Base-by-base conservation (phyloP, 2,329 filamentous ascomycete genomes). In the Alternaria sp. region DNA sequence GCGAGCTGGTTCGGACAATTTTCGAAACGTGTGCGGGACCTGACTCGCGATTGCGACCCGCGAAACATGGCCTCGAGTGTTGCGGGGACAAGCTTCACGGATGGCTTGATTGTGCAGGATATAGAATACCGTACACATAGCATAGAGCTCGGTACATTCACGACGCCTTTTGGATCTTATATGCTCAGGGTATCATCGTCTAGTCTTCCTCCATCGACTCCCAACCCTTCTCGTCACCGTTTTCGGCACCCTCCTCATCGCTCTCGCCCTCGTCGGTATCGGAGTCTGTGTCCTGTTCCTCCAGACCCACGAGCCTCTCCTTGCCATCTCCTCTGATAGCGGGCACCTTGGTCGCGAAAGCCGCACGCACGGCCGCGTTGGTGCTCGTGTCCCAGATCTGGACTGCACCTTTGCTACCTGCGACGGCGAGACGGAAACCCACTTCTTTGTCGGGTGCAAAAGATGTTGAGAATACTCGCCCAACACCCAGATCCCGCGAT, bases 331-430 rank as follows among this genome's bases (percentile, higher is more conserved):
- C 88, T 52, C 88, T 88, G 7, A 85, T 81, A 65, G 85, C 82
- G 36, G 88, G 77, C 61, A 95, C 86, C 61, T 88, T 90, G 74
- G 84, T 88, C 36, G 91, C 93, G 82, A 99, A 99, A 2, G 91
- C 90, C 67, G 91, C 87, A 62, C 96, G 88, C 30, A 99, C 93
- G 25, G 91, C 91, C 13, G 88, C 88, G 79, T 99, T 99, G 61
- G 96, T 99, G 79, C 93, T 90, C 21, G 96, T 97, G 81, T 98
- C 95, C 96, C 96, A 99, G 57, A 99, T 90, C 79, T 97, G 92
- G 76, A 98, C 89, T 36, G 88, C 88, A 49, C 96, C 96, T 83
- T 96, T 96, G 84, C 94, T 98, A 59, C 96, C 96, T 7, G 95
- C 96, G 17, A 99, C 93, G 3, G 94, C 92, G 47, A 99, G 86